Percentiles rank a stretch among this genome's conserved stretches.
Evolutionary conservation across 768 basidiomycete species (phyloP).

Genomic region (Leccinum barrowsii): DNA sequence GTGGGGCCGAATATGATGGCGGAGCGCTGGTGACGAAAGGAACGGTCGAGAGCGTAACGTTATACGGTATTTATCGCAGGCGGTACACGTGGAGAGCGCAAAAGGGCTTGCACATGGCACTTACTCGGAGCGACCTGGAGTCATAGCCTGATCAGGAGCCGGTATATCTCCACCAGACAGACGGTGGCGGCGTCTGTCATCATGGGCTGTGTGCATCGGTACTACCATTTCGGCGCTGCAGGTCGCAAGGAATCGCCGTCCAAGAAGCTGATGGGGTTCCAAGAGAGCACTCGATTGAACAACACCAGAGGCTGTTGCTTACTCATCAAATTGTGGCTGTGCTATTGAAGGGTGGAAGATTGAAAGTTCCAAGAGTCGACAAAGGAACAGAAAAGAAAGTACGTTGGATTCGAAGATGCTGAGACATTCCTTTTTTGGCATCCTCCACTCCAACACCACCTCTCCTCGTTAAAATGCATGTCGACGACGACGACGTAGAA

Average conservation of each 20-base stretch:
- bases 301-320: slow-evolving; percentile 7
- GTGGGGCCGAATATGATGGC: neutral
- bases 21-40: neutral
- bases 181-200: neutral
- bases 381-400: slow-evolving; percentile 16
- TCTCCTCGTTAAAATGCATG: slow-evolving; percentile 1
- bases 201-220: too few species aligned
- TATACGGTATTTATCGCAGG: neutral
- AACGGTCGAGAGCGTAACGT: neutral
- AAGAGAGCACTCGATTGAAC: too few species aligned
- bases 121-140: too few species aligned
- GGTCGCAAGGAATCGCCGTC: too few species aligned
- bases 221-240: too few species aligned
- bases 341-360: neutral
- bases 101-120: neutral
- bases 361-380: slow-evolving; percentile 27
- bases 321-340: slow-evolving; percentile 21
- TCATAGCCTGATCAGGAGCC: neutral
- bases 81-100: neutral
- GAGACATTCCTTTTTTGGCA: slow-evolving; percentile 38
- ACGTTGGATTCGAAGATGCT: slow-evolving; percentile 9
- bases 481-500: slow-evolving; percentile 29
- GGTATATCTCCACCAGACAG: neutral
- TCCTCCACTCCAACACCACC: slow-evolving; percentile 30
- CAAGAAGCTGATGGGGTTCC: too few species aligned